Base-by-base conservation (phyloP, 2,329 filamentous ascomycete genomes). In the Neonectria sp. region DNA sequence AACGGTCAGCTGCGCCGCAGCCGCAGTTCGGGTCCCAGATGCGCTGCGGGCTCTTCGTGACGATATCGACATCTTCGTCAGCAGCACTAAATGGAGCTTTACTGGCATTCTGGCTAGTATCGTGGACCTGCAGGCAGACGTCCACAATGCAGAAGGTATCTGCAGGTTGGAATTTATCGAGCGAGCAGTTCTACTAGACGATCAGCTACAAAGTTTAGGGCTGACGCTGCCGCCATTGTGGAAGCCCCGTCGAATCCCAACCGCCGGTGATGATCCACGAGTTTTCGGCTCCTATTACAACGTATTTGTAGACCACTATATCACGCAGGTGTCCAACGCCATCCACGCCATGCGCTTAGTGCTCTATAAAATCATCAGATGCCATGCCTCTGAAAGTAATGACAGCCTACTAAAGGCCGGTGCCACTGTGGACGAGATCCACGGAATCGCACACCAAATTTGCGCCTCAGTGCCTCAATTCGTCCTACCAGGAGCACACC, bases 391-490 rank as follows among this genome's bases (percentile, higher is more conserved):
- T 31, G 29, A 31, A 4, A 1, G 29, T 6, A 4, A 31, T 4
- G 5, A 2, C 29, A 8, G 4, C 29, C 6, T 31, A 8, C 4
- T 4, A 12, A 15, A 48, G 24, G 25, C 46, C 12, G 7, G 24
- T 49, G 12, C 46, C 13, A 4, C 3, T 9, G 8, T 48, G 31
- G 17, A 17, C 13, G 21, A 29, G 9, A 49, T 63, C 15, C 9
- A 21, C 17, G 43, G 49, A 8, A 15, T 63, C 9, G 40, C 52
- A 8, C 29, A 56, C 2, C 51, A 55, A 8, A 49, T 56, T n/a
- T 63, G 60, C 33, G 60, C 60, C 15, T 31, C 60, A 2, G 60
- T 56, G 12, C 60, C 60, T 29, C 60, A 63, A 43, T 56, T 63
- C n/a, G 15, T 63, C 31, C 11, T 63, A 2, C 52, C 21, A n/a